A percentile compares a stretch with the other conserved stretches of the same genome.
phyloP scores from a whole-genome alignment of 2,329 filamentous ascomycete species.

The Neofusicoccum kwambonambiense region DNA sequence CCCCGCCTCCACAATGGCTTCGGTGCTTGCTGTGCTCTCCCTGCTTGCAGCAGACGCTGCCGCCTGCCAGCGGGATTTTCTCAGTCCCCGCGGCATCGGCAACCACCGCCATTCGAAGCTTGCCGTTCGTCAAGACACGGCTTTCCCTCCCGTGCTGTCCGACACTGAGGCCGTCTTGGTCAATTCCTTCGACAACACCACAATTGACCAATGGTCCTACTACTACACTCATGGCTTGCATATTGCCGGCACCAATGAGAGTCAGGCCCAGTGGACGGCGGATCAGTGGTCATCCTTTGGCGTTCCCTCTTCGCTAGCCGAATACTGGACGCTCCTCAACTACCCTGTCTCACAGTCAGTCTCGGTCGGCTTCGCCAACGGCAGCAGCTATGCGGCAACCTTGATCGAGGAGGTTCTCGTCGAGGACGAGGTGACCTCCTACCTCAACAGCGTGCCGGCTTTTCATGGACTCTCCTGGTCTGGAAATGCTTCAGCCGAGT shows the following conservation, averaged over 20 bases:
- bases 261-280: constrained; percentile 42
- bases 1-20: not conserved
- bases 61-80: constrained; percentile 2
- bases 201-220: constrained; percentile 39
- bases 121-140: constrained; percentile 24
- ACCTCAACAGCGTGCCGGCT: constrained; percentile 41
- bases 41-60: not conserved
- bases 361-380: constrained; percentile 34
- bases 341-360: constrained; percentile 38
- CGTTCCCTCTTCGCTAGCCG: constrained; percentile 36
- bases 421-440: constrained; percentile 35
- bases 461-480: constrained; percentile 51
- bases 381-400: constrained; percentile 31
- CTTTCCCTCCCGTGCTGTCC: constrained; percentile 35
- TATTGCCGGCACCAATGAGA: constrained; percentile 33
- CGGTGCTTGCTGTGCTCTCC: not conserved
- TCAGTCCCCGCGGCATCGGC: not conserved
- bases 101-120: constrained; percentile 26
- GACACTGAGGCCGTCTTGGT: constrained; percentile 39
- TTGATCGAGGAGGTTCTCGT: constrained; percentile 35
- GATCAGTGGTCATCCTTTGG: constrained; percentile 37
- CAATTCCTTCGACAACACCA: constrained; percentile 41
- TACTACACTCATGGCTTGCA: constrained; percentile 37
- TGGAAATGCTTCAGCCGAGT: constrained; percentile 48
- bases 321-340: constrained; percentile 40